phyloP scores from a whole-genome alignment of 352 stramenopile genomes.

The Aphanomyces invadans region DNA sequence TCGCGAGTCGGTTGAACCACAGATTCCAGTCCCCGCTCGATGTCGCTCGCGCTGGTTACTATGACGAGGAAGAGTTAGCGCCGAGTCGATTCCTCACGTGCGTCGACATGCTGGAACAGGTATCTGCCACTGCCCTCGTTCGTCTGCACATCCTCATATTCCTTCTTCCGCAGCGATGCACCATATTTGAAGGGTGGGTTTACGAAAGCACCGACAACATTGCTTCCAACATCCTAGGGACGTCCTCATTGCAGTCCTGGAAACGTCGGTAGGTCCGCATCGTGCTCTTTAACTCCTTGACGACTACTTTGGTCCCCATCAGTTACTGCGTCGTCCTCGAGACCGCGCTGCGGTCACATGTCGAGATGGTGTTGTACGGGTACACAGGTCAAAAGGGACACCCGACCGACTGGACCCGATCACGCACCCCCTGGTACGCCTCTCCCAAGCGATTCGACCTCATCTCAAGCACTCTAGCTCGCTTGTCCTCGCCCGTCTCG shows the following conservation, averaged over 20 bases:
- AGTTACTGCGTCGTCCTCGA: conserved; percentile 74
- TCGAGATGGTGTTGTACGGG: conserved; percentile 67
- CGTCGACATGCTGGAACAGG: conserved; percentile 74
- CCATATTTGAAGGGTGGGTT: conserved; percentile 46
- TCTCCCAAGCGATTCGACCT: not conserved
- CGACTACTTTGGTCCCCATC: not conserved
- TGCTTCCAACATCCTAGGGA: conserved; percentile 59
- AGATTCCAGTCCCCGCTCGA: conserved; percentile 17
- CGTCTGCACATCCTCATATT: not conserved
- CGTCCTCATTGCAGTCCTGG: conserved; percentile 74
- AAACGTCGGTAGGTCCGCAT: conserved; percentile 46
- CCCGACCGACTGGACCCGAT: conserved; percentile 1
- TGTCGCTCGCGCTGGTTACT: not conserved
- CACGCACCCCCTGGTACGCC: not conserved
- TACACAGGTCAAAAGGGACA: not conserved
- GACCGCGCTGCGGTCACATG: conserved; percentile 40
- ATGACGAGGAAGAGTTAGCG: not conserved
- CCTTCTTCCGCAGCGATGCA: conserved; percentile 8
- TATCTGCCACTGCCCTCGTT: conserved; percentile 24
- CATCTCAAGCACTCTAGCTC: conserved; percentile 7
- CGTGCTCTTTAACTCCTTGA: not conserved
- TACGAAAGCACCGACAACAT: conserved; percentile 77
- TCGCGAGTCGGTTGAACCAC: conserved; percentile 2
- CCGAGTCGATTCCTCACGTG: conserved; percentile 30
- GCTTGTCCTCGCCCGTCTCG: conserved; percentile 14